phyloP scores from a whole-genome alignment of 2,329 filamentous ascomycete species.

The Calonectria fujianensis region DNA sequence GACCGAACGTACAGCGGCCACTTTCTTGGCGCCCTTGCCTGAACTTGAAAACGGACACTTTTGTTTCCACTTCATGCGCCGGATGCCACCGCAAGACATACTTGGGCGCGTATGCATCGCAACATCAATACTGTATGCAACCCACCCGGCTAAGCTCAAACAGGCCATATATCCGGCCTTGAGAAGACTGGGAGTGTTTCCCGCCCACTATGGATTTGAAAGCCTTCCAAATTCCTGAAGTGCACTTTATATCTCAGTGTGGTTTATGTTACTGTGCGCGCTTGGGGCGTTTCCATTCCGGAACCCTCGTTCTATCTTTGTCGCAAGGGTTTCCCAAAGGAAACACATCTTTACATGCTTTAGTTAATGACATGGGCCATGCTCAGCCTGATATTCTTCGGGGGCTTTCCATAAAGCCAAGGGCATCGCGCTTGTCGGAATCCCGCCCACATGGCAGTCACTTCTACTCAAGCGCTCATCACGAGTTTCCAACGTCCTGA shows the following conservation, averaged over 20 bases:
- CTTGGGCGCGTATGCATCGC: not conserved
- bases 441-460: not conserved
- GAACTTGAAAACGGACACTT: not conserved
- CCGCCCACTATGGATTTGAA: not conserved
- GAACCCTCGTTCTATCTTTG: not conserved
- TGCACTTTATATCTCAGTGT: not conserved
- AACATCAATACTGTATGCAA: not conserved
- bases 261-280: not conserved
- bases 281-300: not conserved
- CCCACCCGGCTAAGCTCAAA: not conserved
- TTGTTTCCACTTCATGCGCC: not conserved
- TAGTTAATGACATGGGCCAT: not conserved
- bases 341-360: not conserved
- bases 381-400: not conserved
- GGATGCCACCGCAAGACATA: not conserved
- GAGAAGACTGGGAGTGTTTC: not conserved
- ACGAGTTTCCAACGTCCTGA: not conserved
- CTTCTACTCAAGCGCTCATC: not conserved
- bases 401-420: not conserved
- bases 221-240: not conserved
- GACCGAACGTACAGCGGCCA: not conserved
- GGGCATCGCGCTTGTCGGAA: no score
- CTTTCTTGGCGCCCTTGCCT: not conserved
- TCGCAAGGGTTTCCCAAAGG: not conserved
- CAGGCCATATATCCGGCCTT: not conserved